Conservation (phyloP, 345 rosid genomes). For the Melaleuca alternifolia region DNA sequence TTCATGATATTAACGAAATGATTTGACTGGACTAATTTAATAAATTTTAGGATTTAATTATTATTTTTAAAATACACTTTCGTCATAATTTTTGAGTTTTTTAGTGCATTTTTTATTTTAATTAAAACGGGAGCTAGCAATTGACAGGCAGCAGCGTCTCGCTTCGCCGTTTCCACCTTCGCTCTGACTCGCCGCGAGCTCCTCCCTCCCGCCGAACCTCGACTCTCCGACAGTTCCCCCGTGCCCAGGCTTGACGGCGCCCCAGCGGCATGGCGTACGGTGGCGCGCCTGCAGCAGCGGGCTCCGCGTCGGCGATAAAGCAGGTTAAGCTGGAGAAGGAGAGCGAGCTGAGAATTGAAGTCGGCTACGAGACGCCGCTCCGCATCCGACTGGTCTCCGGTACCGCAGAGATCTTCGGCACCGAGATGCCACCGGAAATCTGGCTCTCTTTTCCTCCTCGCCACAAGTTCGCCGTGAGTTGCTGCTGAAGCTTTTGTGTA, state of each 20-base stretch:
- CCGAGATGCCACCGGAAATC: slow-evolving; percentile 78
- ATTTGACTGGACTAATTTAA: no score
- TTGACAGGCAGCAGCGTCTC: no score
- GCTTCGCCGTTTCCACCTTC: background rate
- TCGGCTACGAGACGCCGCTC: slow-evolving; percentile 57
- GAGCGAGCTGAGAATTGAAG: slow-evolving; percentile 85
- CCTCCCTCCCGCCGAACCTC: background rate
- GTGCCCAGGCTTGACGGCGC: background rate
- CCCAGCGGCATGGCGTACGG: slow-evolving; percentile 26
- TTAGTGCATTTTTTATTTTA: no score
- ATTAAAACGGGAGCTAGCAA: no score
- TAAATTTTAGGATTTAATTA: no score
- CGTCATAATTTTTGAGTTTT: no score
- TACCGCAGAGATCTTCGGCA: slow-evolving; percentile 82
- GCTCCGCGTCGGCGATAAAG: slow-evolving; percentile 28
- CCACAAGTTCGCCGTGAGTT: slow-evolving; percentile 64
- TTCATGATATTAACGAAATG: no score
- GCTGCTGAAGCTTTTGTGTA: background rate
- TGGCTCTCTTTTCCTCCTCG: slow-evolving; percentile 89
- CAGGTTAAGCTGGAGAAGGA: slow-evolving; percentile 82
- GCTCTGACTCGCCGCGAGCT: background rate
- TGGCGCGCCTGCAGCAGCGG: slow-evolving; percentile 23
- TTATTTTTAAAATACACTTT: no score
- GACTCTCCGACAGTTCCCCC: background rate
- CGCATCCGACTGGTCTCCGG: slow-evolving; percentile 71